These are phyloP conservation scores for Rhynchosporium graminicola DNA, from an alignment of 2,329 filamentous ascomycete genomes.

Conservation along the genomic window DNA sequence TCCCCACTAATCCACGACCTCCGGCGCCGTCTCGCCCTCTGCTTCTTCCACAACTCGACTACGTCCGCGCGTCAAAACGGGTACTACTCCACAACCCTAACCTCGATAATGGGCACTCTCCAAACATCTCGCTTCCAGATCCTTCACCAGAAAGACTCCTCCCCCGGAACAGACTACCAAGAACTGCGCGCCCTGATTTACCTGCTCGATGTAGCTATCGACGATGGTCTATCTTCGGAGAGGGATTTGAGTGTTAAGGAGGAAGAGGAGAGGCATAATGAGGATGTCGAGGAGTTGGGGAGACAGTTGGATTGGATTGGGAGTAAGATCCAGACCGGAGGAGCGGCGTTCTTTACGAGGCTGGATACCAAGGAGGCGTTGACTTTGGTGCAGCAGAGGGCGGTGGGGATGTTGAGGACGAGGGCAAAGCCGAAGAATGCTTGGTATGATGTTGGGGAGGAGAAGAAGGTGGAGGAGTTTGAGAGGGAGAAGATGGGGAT, in stretches of 20 bases:
- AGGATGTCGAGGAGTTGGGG: conserved; percentile 67
- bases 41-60: conserved; percentile 59
- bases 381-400: conserved; percentile 72
- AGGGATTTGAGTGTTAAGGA: conserved; percentile 40
- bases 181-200: conserved; percentile 64
- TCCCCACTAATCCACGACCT: conserved; percentile 57
- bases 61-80: conserved; percentile 46
- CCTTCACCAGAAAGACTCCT: conserved; percentile 42
- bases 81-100: conserved; percentile 43
- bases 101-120: conserved; percentile 50
- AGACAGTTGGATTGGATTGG: conserved; percentile 57
- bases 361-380: conserved; percentile 77
- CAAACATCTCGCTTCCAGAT: conserved; percentile 48
- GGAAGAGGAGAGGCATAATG: conserved; percentile 62
- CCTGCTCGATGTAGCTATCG: conserved; percentile 75
- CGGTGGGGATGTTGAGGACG: conserved; percentile 70
- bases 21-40: conserved; percentile 65
- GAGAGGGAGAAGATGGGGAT: conserved; percentile 36
- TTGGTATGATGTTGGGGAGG: conserved; percentile 48
- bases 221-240: conserved; percentile 53
- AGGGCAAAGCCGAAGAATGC: conserved; percentile 66
- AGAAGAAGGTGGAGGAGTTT: conserved; percentile 42
- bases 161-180: conserved; percentile 63
- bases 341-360: conserved; percentile 69
- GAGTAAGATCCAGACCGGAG: conserved; percentile 70